Conservation (phyloP, 352 stramenopile species). For the Phytopythium chamaehyphon region DNA sequence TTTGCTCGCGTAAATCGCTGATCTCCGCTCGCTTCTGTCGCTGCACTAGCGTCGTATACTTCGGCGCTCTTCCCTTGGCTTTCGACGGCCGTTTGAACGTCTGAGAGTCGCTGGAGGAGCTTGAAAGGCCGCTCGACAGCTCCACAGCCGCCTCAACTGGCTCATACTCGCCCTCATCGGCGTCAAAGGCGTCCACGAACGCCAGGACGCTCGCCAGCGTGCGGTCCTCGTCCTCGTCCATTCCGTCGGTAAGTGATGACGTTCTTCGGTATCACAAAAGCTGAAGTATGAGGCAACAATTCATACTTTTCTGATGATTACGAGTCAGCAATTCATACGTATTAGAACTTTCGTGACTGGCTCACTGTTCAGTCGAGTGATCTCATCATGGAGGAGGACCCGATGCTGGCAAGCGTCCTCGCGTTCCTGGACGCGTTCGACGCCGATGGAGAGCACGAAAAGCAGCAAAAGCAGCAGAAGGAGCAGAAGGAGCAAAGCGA, state of each 20-base stretch:
- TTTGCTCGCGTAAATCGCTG: background rate
- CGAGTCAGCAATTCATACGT: no score
- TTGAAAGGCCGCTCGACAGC: background rate
- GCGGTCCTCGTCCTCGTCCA: background rate
- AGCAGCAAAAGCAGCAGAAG: background rate
- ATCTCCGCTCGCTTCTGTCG: background rate
- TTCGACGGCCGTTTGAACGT: background rate
- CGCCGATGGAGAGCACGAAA: background rate
- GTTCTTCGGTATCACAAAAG: background rate
- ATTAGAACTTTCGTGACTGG: no score
- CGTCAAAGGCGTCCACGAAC: background rate
- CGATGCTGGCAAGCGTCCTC: constrained; percentile 2
- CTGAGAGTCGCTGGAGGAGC: background rate
- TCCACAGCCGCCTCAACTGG: background rate
- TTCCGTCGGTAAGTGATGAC: no score
- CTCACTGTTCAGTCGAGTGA: no score
- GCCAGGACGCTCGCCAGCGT: background rate
- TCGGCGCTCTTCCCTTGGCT: no score
- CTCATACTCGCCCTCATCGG: background rate
- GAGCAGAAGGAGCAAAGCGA: background rate
- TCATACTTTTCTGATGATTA: no score
- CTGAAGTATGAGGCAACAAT: background rate
- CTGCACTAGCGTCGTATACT: background rate
- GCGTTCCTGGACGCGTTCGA: constrained; percentile 4
- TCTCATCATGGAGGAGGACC: background rate